Percentiles rank a stretch among this genome's conserved stretches.
These are phyloP conservation scores for Barnettozyma populi DNA, from an alignment of 805 yeast species.

Conservation along the genomic window DNA sequence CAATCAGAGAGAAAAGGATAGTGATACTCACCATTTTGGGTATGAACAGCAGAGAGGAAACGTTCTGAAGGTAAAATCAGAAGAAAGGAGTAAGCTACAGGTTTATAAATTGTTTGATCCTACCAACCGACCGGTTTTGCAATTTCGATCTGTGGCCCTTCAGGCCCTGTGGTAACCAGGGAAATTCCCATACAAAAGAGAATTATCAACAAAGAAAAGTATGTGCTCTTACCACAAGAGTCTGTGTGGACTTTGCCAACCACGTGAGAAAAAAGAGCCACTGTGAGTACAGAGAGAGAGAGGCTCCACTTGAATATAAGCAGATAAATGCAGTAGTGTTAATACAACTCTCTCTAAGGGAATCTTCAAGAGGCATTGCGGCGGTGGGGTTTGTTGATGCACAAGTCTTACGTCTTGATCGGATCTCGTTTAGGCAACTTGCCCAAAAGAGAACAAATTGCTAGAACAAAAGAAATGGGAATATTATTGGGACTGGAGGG, in stretches of 20 bases:
- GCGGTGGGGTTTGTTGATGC: background rate
- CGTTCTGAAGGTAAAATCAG: background rate
- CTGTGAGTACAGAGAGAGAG: background rate
- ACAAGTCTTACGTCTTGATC: background rate
- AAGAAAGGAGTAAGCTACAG: constrained; percentile 5
- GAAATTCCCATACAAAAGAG: background rate
- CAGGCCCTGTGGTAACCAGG: constrained; percentile 9
- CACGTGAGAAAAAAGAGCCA: background rate
- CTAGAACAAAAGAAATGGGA: background rate
- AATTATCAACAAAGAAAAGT: constrained; percentile 5
- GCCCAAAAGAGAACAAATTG: background rate
- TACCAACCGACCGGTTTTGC: constrained; percentile 7
- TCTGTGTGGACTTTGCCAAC: too few relatives aligned
- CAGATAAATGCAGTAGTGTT: too few relatives aligned
- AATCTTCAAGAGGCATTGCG: background rate
- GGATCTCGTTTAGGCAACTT: background rate
- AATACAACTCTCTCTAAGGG: background rate
- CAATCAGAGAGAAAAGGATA: background rate
- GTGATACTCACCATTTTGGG: constrained; percentile 5
- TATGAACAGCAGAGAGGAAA: background rate
- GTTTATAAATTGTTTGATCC: constrained; percentile 7
- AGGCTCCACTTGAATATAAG: background rate
- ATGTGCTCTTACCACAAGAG: constrained; percentile 1
- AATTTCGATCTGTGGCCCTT: constrained; percentile 9
- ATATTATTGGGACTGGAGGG: background rate